phyloP scores from a whole-genome alignment of 108 stramenopile species.

The Chaetoceros tenuissimus region DNA sequence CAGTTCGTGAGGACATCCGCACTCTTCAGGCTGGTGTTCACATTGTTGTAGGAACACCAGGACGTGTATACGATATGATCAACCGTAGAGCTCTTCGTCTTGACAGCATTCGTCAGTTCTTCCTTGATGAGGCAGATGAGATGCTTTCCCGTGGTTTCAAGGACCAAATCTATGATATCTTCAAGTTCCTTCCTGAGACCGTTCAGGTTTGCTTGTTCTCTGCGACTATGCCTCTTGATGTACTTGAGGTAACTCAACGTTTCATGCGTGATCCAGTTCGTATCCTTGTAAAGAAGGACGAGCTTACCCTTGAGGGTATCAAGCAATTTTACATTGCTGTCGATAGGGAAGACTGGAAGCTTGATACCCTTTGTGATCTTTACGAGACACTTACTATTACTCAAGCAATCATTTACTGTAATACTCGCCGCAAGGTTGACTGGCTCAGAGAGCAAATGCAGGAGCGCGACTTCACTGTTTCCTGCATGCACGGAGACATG shows the following conservation, averaged over 20 bases:
- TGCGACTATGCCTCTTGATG: conserved; percentile 99
- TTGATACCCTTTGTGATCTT: conserved; percentile 98
- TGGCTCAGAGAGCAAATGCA: conserved; percentile 98
- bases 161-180: conserved; percentile 99
- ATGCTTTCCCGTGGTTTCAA: conserved; percentile 99
- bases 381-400: conserved; percentile 99
- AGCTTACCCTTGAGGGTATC: conserved; percentile 99
- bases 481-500: conserved; percentile 99
- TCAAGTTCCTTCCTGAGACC: conserved; percentile 98
- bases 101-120: conserved; percentile 91
- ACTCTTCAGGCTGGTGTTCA: conserved; percentile 97
- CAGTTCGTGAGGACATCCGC: conserved; percentile 99
- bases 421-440: conserved; percentile 98
- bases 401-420: conserved; percentile 99
- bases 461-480: conserved; percentile 96
- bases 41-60: conserved; percentile 98
- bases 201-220: conserved; percentile 99
- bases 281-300: conserved; percentile 99
- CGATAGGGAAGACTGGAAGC: conserved; percentile 98
- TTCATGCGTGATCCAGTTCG: conserved; percentile 99
- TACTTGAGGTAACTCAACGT: conserved; percentile 94
- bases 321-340: conserved; percentile 99
- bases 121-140: conserved; percentile 99
- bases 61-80: conserved; percentile 99
- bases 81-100: conserved; percentile 93